These are phyloP conservation scores for Trichoderma sp. DNA, from an alignment of 2,329 filamentous ascomycete genomes.

Conservation along the genomic window DNA sequence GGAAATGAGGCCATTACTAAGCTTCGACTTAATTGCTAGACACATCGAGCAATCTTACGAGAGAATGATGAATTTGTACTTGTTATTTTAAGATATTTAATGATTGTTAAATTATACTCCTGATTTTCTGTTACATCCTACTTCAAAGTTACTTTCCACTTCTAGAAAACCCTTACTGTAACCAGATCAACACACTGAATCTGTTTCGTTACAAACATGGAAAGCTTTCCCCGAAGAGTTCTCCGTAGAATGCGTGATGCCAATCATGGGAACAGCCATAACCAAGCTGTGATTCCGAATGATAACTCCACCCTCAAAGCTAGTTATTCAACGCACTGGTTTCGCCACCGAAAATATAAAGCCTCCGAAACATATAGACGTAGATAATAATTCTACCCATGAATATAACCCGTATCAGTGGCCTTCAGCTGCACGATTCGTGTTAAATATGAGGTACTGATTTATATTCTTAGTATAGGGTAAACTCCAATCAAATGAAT, in stretches of 20 bases:
- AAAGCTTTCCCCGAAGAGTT: neutral
- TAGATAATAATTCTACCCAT: too few relatives aligned
- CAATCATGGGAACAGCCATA: neutral
- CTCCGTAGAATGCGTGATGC: neutral
- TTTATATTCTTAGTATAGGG: too few relatives aligned
- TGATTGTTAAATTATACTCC: neutral
- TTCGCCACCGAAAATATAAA: neutral
- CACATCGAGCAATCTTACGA: neutral
- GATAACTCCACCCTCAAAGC: neutral
- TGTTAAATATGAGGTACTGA: too few relatives aligned
- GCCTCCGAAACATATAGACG: neutral
- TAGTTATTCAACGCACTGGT: neutral
- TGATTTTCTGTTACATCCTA: neutral
- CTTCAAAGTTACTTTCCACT: neutral
- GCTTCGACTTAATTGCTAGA: neutral
- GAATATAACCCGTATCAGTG: too few relatives aligned
- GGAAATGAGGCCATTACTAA: neutral
- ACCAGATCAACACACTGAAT: neutral
- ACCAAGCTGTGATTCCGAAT: neutral
- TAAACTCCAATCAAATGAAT: too few relatives aligned
- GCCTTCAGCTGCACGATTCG: too few relatives aligned
- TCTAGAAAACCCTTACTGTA: neutral
- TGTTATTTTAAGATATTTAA: neutral
- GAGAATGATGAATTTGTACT: neutral
- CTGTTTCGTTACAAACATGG: neutral